These are phyloP conservation scores for Coemansia sp. DNA, from an alignment of 192 early-diverging fungal genomes.

Conservation along the genomic window DNA sequence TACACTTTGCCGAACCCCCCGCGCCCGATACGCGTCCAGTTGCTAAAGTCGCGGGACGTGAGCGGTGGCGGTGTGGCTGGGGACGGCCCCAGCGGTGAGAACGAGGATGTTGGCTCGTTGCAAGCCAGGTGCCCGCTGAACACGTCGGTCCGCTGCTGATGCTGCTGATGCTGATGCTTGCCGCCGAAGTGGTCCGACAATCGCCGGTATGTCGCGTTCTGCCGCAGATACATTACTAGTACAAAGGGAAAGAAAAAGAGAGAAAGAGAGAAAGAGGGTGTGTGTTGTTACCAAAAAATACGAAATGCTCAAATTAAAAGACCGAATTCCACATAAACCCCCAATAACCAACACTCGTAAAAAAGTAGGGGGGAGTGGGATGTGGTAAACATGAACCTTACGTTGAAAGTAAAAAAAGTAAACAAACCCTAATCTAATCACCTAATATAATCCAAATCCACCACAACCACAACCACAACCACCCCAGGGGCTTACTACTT, in stretches of 20 bases:
- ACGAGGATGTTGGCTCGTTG: no score
- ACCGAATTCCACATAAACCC: no score
- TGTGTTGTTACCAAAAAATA: no score
- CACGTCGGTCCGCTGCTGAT: neutral
- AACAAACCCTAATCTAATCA: constrained; percentile 1
- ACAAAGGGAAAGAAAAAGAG: constrained; percentile 1
- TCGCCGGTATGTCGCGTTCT: constrained; percentile 28
- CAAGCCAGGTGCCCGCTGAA: no score
- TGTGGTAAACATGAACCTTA: no score
- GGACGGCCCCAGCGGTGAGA: no score
- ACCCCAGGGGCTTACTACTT: constrained; percentile 17
- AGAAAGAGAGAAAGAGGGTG: no score
- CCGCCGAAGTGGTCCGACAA: constrained; percentile 21
- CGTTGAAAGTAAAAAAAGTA: no score
- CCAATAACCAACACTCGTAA: no score
- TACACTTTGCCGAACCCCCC: constrained; percentile 51
- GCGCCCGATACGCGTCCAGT: constrained; percentile 43
- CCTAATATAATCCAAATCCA: no score
- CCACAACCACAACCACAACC: neutral
- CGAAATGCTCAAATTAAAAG: no score
- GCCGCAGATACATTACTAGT: constrained; percentile 23
- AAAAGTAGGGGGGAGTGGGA: no score
- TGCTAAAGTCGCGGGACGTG: constrained; percentile 26
- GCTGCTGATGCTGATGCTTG: neutral
- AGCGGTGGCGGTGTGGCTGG: neutral